A percentile compares a stretch with the other conserved stretches of the same genome.
Conservation (phyloP, 345 rosid species). For the Lepidium africanum region DNA sequence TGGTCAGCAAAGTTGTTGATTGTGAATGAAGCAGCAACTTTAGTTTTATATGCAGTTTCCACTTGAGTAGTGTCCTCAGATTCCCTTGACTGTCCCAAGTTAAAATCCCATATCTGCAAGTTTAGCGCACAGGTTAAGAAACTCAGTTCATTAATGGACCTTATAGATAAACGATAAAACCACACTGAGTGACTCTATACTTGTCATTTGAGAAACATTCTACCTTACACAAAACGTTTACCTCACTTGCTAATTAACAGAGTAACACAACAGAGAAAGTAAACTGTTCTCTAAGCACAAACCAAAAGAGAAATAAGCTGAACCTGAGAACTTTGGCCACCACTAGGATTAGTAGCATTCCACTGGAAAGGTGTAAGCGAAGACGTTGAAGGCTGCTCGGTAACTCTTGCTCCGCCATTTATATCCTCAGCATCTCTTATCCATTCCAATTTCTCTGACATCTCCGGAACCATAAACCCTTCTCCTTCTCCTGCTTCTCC, state of each 20-base stretch:
- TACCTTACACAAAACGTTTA: not conserved
- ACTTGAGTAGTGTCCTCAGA: slow-evolving; percentile 36
- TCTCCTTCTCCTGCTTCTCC: slow-evolving; percentile 3
- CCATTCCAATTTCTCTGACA: slow-evolving; percentile 23
- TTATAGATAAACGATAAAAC: not conserved
- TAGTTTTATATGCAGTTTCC: slow-evolving; percentile 37
- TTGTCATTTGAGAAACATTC: not conserved
- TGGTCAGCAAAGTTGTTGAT: slow-evolving; percentile 43
- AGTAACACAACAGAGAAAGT: not conserved
- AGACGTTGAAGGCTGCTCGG: slow-evolving; percentile 18
- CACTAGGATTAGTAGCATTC: slow-evolving; percentile 31
- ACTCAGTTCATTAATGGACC: not conserved
- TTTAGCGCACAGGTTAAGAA: not conserved
- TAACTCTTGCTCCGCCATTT: slow-evolving; percentile 3
- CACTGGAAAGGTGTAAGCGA: slow-evolving; percentile 34
- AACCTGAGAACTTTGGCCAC: slow-evolving; percentile 53
- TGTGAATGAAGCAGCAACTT: slow-evolving; percentile 34
- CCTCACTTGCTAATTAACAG: not conserved
- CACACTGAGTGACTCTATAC: not conserved
- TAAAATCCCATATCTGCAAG: slow-evolving; percentile 89
- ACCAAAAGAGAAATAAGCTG: not conserved
- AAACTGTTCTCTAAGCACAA: not conserved
- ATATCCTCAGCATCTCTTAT: slow-evolving; percentile 21
- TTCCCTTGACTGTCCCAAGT: slow-evolving; percentile 49
- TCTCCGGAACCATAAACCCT: slow-evolving; percentile 35